Evolutionary conservation across 2,329 filamentous ascomycete genomes (phyloP).

Genomic region (Neofusicoccum laricinum): DNA sequence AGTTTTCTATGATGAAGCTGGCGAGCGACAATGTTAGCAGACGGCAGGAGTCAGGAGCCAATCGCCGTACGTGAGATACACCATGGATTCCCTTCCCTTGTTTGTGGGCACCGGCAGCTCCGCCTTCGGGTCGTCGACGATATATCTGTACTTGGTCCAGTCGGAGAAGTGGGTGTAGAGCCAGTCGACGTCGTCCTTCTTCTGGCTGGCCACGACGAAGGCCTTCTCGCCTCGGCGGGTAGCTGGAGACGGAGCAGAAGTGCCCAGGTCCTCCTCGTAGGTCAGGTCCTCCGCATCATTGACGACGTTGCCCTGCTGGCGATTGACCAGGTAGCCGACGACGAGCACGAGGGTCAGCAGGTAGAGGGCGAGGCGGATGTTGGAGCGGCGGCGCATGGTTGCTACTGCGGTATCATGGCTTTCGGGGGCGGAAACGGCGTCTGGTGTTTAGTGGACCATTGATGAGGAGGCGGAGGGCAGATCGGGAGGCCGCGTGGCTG

Average conservation of each 20-base stretch:
- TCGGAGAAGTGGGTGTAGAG: slow-evolving; percentile 35
- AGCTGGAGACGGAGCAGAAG: neutral
- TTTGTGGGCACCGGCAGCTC: slow-evolving; percentile 44
- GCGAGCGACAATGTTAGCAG: neutral
- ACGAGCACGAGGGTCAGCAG: slow-evolving; percentile 11
- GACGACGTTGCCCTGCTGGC: neutral
- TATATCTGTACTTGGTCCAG: slow-evolving; percentile 43
- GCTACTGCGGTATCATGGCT: slow-evolving; percentile 3
- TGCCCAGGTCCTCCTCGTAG: slow-evolving; percentile 13
- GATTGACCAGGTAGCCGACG: slow-evolving; percentile 16
- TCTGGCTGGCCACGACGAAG: slow-evolving; percentile 38
- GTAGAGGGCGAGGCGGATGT: slow-evolving; percentile 16
- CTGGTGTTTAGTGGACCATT: slow-evolving; percentile 4
- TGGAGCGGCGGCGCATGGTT: slow-evolving; percentile 13
- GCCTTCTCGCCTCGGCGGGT: slow-evolving; percentile 21
- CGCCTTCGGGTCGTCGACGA: slow-evolving; percentile 39
- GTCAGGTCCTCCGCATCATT: slow-evolving; percentile 10
- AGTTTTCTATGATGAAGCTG: slow-evolving; percentile 43
- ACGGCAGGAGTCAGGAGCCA: neutral
- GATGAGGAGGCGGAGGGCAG: neutral
- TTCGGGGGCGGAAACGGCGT: neutral
- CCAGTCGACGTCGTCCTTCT: slow-evolving; percentile 41
- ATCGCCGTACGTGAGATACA: slow-evolving; percentile 44
- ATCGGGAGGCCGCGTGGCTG: slow-evolving; percentile 7
- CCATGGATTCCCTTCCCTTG: slow-evolving; percentile 50